Conservation (phyloP, 495 filamentous ascomycete genomes). For the Annulohypoxylon moriforme region DNA sequence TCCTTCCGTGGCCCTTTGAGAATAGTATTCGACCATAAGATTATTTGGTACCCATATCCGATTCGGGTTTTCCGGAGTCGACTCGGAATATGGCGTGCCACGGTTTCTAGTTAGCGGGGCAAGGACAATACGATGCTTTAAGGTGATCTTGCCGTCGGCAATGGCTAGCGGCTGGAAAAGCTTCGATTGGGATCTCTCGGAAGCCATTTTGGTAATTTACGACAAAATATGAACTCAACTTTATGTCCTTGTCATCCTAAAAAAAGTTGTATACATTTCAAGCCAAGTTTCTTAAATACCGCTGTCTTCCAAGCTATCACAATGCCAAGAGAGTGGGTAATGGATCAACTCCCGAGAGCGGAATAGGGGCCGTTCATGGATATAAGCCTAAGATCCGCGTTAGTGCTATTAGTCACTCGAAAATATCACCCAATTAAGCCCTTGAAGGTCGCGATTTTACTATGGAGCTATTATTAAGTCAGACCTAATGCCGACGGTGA, state of each 20-base stretch:
- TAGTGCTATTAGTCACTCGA: not conserved
- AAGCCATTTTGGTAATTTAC: not conserved
- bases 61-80: slow-evolving; percentile 13
- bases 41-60: slow-evolving; percentile 14
- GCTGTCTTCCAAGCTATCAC: not conserved
- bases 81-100: slow-evolving; percentile 3
- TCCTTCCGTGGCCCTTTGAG: slow-evolving; percentile 6
- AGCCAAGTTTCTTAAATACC: not conserved
- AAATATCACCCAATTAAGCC: not conserved
- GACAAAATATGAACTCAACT: not conserved
- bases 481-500: not conserved
- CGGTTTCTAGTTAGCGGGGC: slow-evolving; percentile 12
- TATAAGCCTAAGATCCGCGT: not conserved
- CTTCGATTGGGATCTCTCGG: not conserved
- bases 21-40: slow-evolving; percentile 11
- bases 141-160: slow-evolving; percentile 6
- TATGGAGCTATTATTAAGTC: not conserved
- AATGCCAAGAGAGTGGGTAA: not conserved
- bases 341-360: not conserved
- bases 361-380: not conserved
- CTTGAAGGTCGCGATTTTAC: not conserved
- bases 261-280: not conserved
- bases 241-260: not conserved
- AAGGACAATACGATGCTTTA: slow-evolving; percentile 10
- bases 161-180: slow-evolving; percentile 7